A percentile compares a stretch with the other conserved stretches of the same genome.
Conservation (phyloP, 495 filamentous ascomycete genomes). For the Podospora pseudopauciseta region DNA sequence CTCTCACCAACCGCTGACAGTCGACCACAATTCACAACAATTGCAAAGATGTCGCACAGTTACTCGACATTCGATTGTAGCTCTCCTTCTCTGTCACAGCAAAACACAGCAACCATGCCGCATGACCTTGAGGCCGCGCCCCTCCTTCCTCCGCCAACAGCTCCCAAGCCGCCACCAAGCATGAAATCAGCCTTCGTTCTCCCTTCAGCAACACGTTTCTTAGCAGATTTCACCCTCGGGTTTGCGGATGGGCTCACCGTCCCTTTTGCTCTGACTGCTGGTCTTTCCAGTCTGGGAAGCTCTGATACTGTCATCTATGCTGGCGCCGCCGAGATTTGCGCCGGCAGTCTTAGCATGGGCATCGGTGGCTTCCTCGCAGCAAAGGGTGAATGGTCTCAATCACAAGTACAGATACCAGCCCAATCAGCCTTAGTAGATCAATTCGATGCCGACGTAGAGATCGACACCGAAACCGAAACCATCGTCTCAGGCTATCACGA, state of each 20-base stretch:
- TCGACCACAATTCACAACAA: not conserved
- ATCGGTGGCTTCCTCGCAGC: conserved; percentile 58
- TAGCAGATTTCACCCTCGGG: conserved; percentile 50
- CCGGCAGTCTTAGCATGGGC: conserved; percentile 63
- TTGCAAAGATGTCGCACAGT: not conserved
- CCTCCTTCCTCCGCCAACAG: not conserved
- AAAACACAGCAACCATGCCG: not conserved
- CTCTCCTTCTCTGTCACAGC: not conserved
- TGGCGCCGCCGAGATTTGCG: conserved; percentile 63
- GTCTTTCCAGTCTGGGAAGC: conserved; percentile 52
- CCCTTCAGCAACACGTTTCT: conserved; percentile 2
- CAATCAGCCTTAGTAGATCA: not conserved
- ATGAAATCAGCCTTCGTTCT: not conserved
- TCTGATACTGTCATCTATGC: conserved; percentile 59
- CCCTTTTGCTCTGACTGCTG: conserved; percentile 58
- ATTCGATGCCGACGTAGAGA: not conserved
- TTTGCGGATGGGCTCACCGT: conserved; percentile 59
- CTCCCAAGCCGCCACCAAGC: not conserved
- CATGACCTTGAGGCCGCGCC: not conserved
- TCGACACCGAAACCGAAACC: not conserved
- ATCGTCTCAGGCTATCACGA: not conserved
- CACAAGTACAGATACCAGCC: not conserved
- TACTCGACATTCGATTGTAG: not conserved
- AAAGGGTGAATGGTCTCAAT: conserved; percentile 37
- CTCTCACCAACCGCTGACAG: not conserved